Conservation (phyloP, 2,329 filamentous ascomycete genomes). For the Verticillium zaregamsianum region DNA sequence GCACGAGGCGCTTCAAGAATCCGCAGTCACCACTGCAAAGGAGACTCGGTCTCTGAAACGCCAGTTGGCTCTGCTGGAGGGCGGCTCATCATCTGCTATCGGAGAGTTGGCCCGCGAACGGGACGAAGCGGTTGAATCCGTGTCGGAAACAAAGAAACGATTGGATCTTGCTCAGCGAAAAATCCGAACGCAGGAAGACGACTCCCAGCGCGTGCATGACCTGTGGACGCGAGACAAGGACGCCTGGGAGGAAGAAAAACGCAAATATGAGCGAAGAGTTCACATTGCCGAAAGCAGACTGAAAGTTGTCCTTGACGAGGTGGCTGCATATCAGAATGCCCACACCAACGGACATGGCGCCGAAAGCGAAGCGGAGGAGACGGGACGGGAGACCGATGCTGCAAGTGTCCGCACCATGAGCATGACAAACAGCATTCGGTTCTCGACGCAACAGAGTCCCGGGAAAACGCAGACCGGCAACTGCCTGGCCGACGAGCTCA, state of each 20-base stretch:
- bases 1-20: slow-evolving; percentile 64
- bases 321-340: slow-evolving; percentile 64
- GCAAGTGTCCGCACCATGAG: slow-evolving; percentile 72
- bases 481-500: slow-evolving; percentile 86
- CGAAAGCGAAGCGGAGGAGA: slow-evolving; percentile 59
- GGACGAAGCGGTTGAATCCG: slow-evolving; percentile 73
- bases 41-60: slow-evolving; percentile 79
- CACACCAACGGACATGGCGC: slow-evolving; percentile 36
- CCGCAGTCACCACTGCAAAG: slow-evolving; percentile 60
- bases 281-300: slow-evolving; percentile 88
- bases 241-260: slow-evolving; percentile 77
- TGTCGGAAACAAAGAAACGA: slow-evolving; percentile 68
- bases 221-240: slow-evolving; percentile 84
- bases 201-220: slow-evolving; percentile 71
- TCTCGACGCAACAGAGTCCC: slow-evolving; percentile 60
- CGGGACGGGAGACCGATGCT: slow-evolving; percentile 62
- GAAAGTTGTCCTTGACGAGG: slow-evolving; percentile 79
- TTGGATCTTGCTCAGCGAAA: slow-evolving; percentile 77
- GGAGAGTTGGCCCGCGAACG: slow-evolving; percentile 80
- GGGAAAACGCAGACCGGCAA: slow-evolving; percentile 57
- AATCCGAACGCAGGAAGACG: slow-evolving; percentile 74
- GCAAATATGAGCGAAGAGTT: slow-evolving; percentile 76
- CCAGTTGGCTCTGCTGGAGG: slow-evolving; percentile 82
- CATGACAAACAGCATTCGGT: slow-evolving; percentile 67
- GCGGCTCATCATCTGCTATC: slow-evolving; percentile 80